Evolutionary conservation across 2,329 filamentous ascomycete genomes (phyloP).

Genomic region (Penicillium polonicum): DNA sequence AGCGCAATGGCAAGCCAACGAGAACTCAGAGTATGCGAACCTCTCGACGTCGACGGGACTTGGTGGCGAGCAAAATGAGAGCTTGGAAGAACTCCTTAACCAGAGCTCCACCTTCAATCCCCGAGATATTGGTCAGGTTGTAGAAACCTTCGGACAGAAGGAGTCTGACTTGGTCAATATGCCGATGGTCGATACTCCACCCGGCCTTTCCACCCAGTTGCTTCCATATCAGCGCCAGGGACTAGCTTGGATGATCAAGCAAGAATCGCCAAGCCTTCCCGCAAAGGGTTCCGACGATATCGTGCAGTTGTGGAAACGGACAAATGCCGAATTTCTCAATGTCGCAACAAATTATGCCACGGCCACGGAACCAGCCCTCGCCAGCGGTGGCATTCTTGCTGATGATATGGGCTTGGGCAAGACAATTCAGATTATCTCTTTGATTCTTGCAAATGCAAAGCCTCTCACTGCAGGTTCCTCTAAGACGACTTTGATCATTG

Average conservation of each 20-base stretch:
- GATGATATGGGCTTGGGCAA: slow-evolving; percentile 94
- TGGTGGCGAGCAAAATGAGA: slow-evolving; percentile 34
- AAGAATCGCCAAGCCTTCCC: slow-evolving; percentile 70
- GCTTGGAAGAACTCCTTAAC: slow-evolving; percentile 63
- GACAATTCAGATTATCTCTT: slow-evolving; percentile 79
- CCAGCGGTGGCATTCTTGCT: slow-evolving; percentile 79
- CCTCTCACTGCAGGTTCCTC: slow-evolving; percentile 46
- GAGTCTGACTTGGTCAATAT: slow-evolving; percentile 70
- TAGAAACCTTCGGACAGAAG: slow-evolving; percentile 68
- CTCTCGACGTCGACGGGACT: slow-evolving; percentile 34
- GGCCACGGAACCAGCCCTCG: slow-evolving; percentile 58
- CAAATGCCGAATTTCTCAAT: slow-evolving; percentile 57
- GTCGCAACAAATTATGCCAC: slow-evolving; percentile 70
- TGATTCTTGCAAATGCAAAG: slow-evolving; percentile 62
- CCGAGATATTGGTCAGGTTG: slow-evolving; percentile 61
- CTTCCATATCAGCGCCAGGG: slow-evolving; percentile 79
- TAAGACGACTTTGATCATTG: slow-evolving; percentile 73
- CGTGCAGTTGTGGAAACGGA: slow-evolving; percentile 75
- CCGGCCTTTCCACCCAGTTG: slow-evolving; percentile 62
- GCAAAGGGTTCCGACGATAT: slow-evolving; percentile 57
- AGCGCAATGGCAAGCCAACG: slow-evolving; percentile 25
- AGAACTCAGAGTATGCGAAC: slow-evolving; percentile 36
- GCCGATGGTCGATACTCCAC: slow-evolving; percentile 70
- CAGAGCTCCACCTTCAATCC: slow-evolving; percentile 68
- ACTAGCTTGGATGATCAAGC: slow-evolving; percentile 75